A percentile compares a stretch with the other conserved stretches of the same genome.
These are phyloP conservation scores for Colletotrichum karsti DNA, from an alignment of 2,329 filamentous ascomycete species.

Conservation along the genomic window DNA sequence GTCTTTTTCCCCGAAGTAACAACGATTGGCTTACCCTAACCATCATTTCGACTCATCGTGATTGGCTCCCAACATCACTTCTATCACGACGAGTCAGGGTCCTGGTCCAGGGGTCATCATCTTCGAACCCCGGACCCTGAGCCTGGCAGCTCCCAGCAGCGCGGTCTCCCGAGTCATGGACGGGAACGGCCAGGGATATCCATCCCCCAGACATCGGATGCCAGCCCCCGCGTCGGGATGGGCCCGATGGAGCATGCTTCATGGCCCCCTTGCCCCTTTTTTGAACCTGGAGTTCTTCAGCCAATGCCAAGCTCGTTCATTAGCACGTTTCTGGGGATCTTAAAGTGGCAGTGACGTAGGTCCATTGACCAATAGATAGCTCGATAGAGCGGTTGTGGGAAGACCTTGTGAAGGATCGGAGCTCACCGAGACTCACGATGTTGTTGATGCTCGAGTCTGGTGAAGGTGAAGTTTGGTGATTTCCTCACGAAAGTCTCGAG, in stretches of 20 bases:
- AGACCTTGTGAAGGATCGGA: not conserved
- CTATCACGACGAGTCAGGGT: not conserved
- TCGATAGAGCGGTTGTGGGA: not conserved
- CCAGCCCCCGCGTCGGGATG: not conserved
- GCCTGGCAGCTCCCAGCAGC: not conserved
- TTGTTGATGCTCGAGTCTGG: not conserved
- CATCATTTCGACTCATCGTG: not conserved
- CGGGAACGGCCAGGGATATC: not conserved
- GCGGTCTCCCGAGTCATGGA: constrained; percentile 9
- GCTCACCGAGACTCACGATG: not conserved
- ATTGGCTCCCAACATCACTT: not conserved
- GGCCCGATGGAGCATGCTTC: not conserved
- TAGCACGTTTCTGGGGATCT: not conserved
- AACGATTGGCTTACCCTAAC: not conserved
- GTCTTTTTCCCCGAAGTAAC: not conserved
- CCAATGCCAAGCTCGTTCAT: constrained; percentile 5
- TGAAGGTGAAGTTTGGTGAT: not conserved
- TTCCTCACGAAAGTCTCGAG: not conserved
- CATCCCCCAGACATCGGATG: not conserved
- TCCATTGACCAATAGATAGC: not conserved
- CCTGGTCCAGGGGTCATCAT: not conserved
- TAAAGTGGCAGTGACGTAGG: not conserved
- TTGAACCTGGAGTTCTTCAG: not conserved
- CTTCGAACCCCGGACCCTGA: not conserved
- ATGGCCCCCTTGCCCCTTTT: not conserved